Conservation (phyloP, 257 asterid species). For the Nicotiana undulata region DNA sequence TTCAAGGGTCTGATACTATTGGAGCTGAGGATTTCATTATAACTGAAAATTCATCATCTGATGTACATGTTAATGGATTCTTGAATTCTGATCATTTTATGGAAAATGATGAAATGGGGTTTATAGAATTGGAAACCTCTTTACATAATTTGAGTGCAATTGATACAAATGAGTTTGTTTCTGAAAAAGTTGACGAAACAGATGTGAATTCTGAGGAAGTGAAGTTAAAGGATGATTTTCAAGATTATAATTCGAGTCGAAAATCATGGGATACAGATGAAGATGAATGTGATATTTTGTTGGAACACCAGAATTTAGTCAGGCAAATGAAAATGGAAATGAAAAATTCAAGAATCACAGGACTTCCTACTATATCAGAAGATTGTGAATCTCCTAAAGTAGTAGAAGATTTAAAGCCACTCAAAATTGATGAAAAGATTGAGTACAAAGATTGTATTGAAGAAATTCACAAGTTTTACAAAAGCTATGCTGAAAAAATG, state of each 20-base stretch:
- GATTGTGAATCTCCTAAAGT: constrained; percentile 58
- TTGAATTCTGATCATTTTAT: constrained; percentile 4
- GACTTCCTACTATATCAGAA: constrained; percentile 87
- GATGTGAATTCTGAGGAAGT: neutral
- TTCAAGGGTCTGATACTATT: neutral
- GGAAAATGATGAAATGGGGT: constrained; percentile 38
- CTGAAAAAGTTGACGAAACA: neutral
- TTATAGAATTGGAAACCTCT: constrained; percentile 41
- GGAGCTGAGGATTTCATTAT: neutral
- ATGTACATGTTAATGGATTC: neutral
- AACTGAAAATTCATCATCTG: neutral
- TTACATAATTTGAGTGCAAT: neutral
- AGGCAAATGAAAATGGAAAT: constrained; percentile 78
- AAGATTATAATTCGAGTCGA: constrained; percentile 2
- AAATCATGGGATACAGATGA: constrained; percentile 28
- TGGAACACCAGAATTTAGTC: constrained; percentile 62
- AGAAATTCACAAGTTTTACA: constrained; percentile 69
- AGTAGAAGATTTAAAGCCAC: constrained; percentile 58
- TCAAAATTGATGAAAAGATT: constrained; percentile 47
- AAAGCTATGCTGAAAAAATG: constrained; percentile 65
- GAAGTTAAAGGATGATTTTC: neutral
- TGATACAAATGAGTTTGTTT: neutral
- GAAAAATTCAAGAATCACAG: constrained; percentile 41
- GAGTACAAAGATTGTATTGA: constrained; percentile 59
- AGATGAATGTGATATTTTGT: constrained; percentile 54